Evolutionary conservation across 1,139 yeast species (phyloP).

Genomic region (Yamadazyma triangularis): DNA sequence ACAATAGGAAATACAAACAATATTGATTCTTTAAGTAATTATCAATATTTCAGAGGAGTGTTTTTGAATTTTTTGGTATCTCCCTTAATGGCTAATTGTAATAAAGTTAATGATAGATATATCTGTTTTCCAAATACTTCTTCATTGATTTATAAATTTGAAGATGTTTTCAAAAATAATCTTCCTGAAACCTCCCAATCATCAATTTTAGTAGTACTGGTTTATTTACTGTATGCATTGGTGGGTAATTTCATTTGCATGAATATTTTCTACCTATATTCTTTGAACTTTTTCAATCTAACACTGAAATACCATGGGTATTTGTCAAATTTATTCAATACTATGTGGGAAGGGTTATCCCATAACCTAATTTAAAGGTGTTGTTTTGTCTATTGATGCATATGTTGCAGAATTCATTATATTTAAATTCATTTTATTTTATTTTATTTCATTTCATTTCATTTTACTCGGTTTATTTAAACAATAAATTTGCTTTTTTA

Average conservation of each 20-base stretch:
- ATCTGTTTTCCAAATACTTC: constrained; percentile 9
- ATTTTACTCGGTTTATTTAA: too few species aligned
- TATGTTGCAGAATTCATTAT: too few species aligned
- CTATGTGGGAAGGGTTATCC: too few species aligned
- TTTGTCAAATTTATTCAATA: constrained; percentile 1
- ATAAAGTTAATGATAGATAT: not conserved
- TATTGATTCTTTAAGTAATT: constrained; percentile 1
- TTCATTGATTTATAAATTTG: constrained; percentile 27
- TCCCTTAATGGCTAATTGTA: constrained; percentile 4
- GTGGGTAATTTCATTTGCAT: constrained; percentile 28
- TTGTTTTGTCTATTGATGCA: too few species aligned
- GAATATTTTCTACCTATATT: constrained; percentile 18
- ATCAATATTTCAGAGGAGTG: constrained; percentile 2
- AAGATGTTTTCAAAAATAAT: constrained; percentile 14
- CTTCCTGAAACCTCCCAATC: constrained; percentile 1
- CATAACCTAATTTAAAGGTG: too few species aligned
- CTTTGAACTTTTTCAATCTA: constrained; percentile 3
- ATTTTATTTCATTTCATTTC: too few species aligned
- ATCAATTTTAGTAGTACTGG: constrained; percentile 10
- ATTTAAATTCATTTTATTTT: too few species aligned
- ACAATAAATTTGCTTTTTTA: not conserved
- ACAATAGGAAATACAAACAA: constrained; percentile 4
- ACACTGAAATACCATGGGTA: constrained; percentile 2
- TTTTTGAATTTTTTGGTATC: constrained; percentile 3
- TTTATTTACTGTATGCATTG: constrained; percentile 25